Evolutionary conservation across 345 rosid species (phyloP).

Genomic region (Moringa oleifera): DNA sequence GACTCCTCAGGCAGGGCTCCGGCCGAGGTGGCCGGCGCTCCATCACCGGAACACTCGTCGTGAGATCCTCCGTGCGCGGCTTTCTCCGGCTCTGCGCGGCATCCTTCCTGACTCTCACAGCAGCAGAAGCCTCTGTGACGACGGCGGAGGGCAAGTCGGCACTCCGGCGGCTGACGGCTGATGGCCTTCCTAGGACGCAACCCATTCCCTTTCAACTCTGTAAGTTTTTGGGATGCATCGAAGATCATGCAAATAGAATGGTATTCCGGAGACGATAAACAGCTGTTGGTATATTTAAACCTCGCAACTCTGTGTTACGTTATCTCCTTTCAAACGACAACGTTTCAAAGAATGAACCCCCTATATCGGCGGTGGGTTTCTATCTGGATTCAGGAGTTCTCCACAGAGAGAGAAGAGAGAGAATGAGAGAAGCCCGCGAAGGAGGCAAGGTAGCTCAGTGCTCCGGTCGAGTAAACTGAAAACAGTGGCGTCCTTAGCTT

Average conservation of each 20-base stretch:
- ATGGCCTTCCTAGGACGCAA: conserved; percentile 47
- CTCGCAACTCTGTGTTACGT: not conserved
- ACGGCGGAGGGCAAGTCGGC: conserved; percentile 24
- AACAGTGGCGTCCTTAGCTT: conserved; percentile 6
- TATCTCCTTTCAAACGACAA: conserved; percentile 7
- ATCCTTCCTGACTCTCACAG: conserved; percentile 24
- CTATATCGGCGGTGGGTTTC: not conserved
- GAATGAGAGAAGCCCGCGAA: conserved; percentile 19
- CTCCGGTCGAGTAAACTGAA: not conserved
- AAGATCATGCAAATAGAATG: conserved; percentile 1
- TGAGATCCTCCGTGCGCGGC: conserved; percentile 32
- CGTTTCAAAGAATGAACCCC: not conserved
- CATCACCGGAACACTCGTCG: conserved; percentile 26
- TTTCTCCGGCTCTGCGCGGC: conserved; percentile 22
- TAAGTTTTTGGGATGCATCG: conserved; percentile 10
- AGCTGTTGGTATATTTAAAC: not conserved
- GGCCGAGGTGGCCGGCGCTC: conserved; percentile 29
- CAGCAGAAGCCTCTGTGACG: conserved; percentile 21
- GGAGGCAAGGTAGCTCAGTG: conserved; percentile 14
- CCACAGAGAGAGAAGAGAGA: not conserved
- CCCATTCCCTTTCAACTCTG: conserved; percentile 38
- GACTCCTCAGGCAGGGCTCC: conserved; percentile 20
- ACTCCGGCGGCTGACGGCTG: conserved; percentile 25
- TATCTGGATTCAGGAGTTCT: too few species aligned
- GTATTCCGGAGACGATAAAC: conserved; percentile 13